These are phyloP conservation scores for Amaranthus palmeri DNA, from an alignment of 148 eudicot genomes.

Conservation along the genomic window DNA sequence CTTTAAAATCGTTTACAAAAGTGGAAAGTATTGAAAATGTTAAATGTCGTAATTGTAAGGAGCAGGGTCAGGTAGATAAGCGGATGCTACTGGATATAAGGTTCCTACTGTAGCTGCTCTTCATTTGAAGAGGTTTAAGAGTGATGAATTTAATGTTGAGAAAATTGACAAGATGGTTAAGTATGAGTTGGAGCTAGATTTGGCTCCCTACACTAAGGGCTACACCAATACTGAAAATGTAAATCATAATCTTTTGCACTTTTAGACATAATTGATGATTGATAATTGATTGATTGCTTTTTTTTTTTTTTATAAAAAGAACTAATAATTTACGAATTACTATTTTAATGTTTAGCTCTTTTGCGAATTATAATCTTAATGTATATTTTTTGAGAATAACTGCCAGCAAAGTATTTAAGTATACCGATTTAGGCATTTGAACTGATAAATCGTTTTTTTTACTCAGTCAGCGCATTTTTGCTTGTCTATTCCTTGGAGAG, in stretches of 20 bases:
- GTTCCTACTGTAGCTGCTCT: constrained; percentile 65
- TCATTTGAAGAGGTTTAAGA: constrained; percentile 92
- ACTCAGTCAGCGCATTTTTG: too few relatives aligned
- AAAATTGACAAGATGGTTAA: constrained; percentile 70
- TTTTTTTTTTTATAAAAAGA: too few relatives aligned
- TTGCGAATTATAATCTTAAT: too few relatives aligned
- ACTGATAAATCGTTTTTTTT: too few relatives aligned
- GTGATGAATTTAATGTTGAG: constrained; percentile 59
- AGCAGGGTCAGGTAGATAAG: constrained; percentile 75
- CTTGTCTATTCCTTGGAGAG: too few relatives aligned
- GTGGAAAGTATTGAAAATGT: constrained; percentile 81
- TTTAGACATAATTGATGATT: neutral
- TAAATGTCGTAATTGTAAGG: constrained; percentile 71
- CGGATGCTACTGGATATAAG: constrained; percentile 70
- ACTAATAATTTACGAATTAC: too few relatives aligned
- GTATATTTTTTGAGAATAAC: too few relatives aligned
- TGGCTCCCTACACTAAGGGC: constrained; percentile 47
- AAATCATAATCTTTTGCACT: constrained; percentile 20
- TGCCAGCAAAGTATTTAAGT: too few relatives aligned
- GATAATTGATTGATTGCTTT: neutral
- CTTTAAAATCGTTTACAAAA: constrained; percentile 80
- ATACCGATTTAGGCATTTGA: too few relatives aligned
- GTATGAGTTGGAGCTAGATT: constrained; percentile 69
- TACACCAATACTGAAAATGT: constrained; percentile 30
- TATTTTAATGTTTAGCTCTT: too few relatives aligned